Conservation (phyloP, 2,329 filamentous ascomycete genomes). For the Colletotrichum coccodes region DNA sequence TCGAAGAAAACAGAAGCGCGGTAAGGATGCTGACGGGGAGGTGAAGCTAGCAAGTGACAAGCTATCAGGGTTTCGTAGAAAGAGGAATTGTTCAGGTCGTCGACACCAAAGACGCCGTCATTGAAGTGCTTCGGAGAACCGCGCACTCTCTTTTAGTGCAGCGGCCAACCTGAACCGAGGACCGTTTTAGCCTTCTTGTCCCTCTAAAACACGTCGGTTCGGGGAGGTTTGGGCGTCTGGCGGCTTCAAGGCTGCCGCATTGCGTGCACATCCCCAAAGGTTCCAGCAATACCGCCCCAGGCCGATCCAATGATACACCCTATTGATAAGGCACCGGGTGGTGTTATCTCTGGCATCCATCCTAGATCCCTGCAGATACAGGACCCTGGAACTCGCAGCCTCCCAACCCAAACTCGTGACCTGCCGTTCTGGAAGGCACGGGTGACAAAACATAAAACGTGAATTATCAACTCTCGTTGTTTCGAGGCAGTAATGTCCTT, state of each 20-base stretch:
- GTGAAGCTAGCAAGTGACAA: not conserved
- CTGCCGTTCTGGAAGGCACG: not conserved
- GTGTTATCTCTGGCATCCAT: not conserved
- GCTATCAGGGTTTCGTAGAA: not conserved
- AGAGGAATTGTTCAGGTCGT: not conserved
- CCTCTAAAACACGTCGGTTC: not conserved
- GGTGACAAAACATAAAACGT: not conserved
- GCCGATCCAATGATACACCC: not conserved
- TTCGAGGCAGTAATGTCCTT: too few species aligned
- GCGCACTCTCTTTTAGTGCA: not conserved
- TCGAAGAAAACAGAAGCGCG: not conserved
- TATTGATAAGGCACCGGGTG: not conserved
- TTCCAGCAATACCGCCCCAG: not conserved
- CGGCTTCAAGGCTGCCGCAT: slow-evolving; percentile 4
- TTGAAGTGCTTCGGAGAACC: not conserved
- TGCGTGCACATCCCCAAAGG: not conserved
- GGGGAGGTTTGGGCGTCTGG: not conserved
- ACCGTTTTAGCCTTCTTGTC: not conserved
- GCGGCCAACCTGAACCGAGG: not conserved
- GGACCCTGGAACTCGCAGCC: slow-evolving; percentile 1
- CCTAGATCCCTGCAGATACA: not conserved
- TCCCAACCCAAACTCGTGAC: not conserved
- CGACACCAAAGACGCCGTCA: not conserved
- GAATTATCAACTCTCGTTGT: not conserved
- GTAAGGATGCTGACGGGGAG: not conserved